Evolutionary conservation across 768 basidiomycete species (phyloP).

Genomic region (Neoboletus brunneissimus): DNA sequence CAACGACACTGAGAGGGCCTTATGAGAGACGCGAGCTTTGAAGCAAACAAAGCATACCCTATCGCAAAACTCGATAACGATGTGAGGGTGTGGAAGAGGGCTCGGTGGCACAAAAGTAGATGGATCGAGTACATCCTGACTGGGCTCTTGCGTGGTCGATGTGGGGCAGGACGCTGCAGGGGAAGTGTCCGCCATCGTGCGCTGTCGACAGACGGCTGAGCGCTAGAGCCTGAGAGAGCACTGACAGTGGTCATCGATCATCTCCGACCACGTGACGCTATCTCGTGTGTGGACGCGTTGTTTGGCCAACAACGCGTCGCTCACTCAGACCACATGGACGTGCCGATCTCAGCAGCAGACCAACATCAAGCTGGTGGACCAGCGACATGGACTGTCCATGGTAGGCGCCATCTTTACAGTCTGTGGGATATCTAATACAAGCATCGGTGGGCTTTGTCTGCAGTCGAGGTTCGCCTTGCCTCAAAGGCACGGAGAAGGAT

Average conservation of each 20-base stretch:
- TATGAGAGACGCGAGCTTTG: constrained; percentile 1
- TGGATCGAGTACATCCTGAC: constrained; percentile 38
- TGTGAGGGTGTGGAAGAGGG: constrained; percentile 45
- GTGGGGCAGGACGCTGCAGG: constrained; percentile 4
- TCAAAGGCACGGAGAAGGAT: constrained; percentile 67
- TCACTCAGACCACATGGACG: constrained; percentile 15
- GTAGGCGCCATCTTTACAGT: constrained; percentile 34
- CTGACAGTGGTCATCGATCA: too few species aligned
- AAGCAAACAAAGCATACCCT: constrained; percentile 49
- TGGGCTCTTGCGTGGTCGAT: constrained; percentile 8
- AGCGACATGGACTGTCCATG: constrained; percentile 62
- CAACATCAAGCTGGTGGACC: constrained; percentile 4
- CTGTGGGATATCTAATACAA: neutral
- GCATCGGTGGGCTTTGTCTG: neutral
- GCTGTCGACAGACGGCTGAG: neutral
- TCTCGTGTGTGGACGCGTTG: constrained; percentile 48
- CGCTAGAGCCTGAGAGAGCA: neutral
- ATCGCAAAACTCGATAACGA: constrained; percentile 93
- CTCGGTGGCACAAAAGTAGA: constrained; percentile 56
- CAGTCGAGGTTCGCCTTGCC: constrained; percentile 83
- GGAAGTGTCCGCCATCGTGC: constrained; percentile 26
- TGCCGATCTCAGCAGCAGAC: neutral
- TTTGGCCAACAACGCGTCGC: constrained; percentile 34
- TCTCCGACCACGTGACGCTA: constrained; percentile 33
- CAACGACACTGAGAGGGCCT: constrained; percentile 64